Base-by-base conservation (phyloP, 768 basidiomycete species). In the Dentipellis fragilis region DNA sequence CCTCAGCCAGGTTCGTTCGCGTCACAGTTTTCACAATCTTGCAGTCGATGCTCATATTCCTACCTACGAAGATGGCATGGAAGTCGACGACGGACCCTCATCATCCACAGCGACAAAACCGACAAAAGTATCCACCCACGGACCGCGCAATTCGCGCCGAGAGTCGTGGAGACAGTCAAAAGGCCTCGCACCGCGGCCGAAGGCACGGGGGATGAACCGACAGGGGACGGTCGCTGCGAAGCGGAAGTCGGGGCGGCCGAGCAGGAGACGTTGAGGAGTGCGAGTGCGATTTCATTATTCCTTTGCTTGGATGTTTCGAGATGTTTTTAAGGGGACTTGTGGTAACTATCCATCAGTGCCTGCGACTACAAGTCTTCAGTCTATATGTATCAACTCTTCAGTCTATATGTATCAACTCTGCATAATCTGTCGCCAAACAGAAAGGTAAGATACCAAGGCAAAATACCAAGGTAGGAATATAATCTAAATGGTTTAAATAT, bases 131-230 rank as follows among this genome's bases (percentile, higher is more conserved):
- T 93, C 91, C 9, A 94, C 92, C 2, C 89, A 93, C 63, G 92
- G 91, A 11, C 79, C 84, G 2, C 81, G 90, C 35, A 73, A 76
- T 51, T 87, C 88, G 49, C 74, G 92, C 57, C 76, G 88, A 59
- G 91, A 92, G 66, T 75, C 82, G 60, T 94, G 92, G 92, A 74
- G 90, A 66, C 71, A 71, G 55, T 85, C 90, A 21, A 94, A 92
- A 66, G 92, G 92, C 34, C 64, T 89, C 68, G 64, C 72, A 8
- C 69, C 81, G 22, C 67, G 78, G 60, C 74, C 79, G 8, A 74
- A 73, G 58, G 66, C 75, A 9, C 72, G 67, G 40, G 80, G 78
- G 36, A 77, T 84, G 75, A 89, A 87, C 64, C 76, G 83, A 38
- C 85, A 89, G 65, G 87, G 86, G 35, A 71, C 71, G 11, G 55